Evolutionary conservation across 305 asterid genomes (phyloP).

Genomic region (Solanum hybrid): DNA sequence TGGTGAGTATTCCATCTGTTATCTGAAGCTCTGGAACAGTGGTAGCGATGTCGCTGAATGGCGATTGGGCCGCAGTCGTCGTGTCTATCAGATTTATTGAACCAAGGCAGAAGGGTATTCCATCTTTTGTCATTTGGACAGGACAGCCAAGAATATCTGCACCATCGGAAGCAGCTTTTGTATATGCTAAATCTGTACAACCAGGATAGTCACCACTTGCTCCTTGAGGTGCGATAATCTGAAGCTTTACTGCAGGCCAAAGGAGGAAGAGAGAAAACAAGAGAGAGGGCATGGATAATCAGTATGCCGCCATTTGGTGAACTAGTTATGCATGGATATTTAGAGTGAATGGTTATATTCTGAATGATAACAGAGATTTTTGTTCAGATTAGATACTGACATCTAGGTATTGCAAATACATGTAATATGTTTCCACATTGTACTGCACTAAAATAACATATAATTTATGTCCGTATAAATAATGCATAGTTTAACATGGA

Average conservation of each 20-base stretch:
- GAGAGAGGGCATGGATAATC: background rate
- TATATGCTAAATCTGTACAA: constrained; percentile 68
- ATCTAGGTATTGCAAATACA: background rate
- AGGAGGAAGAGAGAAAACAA: background rate
- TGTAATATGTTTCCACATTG: background rate
- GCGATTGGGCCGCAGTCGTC: constrained; percentile 40
- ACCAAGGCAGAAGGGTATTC: constrained; percentile 72
- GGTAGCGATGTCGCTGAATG: constrained; percentile 20
- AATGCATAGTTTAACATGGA: background rate
- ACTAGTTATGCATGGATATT: background rate
- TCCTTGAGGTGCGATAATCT: constrained; percentile 70
- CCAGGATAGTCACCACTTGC: constrained; percentile 87
- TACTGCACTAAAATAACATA: background rate
- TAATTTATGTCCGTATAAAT: background rate
- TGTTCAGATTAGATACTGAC: background rate
- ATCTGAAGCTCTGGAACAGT: constrained; percentile 41
- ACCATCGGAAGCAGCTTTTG: constrained; percentile 65
- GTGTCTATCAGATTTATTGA: constrained; percentile 64
- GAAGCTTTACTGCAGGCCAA: constrained; percentile 12
- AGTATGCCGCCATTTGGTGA: background rate
- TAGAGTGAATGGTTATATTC: background rate
- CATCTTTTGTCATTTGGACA: constrained; percentile 68
- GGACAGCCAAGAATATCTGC: constrained; percentile 80
- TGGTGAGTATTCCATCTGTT: constrained; percentile 42
- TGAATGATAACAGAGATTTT: background rate